Conservation (phyloP, 1,284 basidiomycete species). For the Microbotryum lychnidis-dioicae region DNA sequence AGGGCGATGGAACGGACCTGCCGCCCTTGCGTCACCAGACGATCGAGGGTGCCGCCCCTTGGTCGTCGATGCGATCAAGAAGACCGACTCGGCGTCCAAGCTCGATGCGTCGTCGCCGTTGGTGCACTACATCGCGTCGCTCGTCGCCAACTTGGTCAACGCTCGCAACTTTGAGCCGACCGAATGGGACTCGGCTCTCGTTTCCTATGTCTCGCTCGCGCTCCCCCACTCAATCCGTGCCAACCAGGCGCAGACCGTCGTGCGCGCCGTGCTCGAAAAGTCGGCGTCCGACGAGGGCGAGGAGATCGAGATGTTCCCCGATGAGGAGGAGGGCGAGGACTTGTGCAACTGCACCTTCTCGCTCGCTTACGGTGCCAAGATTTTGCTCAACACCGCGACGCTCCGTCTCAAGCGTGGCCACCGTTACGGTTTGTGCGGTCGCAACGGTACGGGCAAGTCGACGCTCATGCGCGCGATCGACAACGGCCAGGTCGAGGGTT, state of each 20-base stretch:
- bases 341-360: slow-evolving; percentile 98
- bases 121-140: slow-evolving; percentile 62
- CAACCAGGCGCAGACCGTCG: slow-evolving; percentile 60
- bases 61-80: slow-evolving; percentile 72
- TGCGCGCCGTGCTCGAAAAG: slow-evolving; percentile 79
- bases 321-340: slow-evolving; percentile 95
- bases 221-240: slow-evolving; percentile 44
- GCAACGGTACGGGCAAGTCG: slow-evolving; percentile 97
- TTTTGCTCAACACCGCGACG: slow-evolving; percentile 87
- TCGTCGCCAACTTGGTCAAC: slow-evolving; percentile 79
- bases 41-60: slow-evolving; percentile 55
- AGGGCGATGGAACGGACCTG: slow-evolving; percentile 75
- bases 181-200: slow-evolving; percentile 71
- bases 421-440: slow-evolving; percentile 95
- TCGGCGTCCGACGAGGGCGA: slow-evolving; percentile 71
- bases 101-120: slow-evolving; percentile 49
- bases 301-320: slow-evolving; percentile 62
- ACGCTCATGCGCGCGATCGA: slow-evolving; percentile 66
- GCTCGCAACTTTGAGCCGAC: slow-evolving; percentile 83
- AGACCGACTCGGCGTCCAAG: slow-evolving; percentile 50
- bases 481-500: slow-evolving; percentile 83
- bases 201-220: slow-evolving; percentile 66
- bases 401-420: slow-evolving; percentile 97
- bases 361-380: slow-evolving; percentile 96
- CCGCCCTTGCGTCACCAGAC: slow-evolving; percentile 72